Evolutionary conservation across 371 early-diverging fungal species (phyloP), one percentile per base, ranked within the genome.

Genomic region (Dinochytrium kinnereticum): DNA sequence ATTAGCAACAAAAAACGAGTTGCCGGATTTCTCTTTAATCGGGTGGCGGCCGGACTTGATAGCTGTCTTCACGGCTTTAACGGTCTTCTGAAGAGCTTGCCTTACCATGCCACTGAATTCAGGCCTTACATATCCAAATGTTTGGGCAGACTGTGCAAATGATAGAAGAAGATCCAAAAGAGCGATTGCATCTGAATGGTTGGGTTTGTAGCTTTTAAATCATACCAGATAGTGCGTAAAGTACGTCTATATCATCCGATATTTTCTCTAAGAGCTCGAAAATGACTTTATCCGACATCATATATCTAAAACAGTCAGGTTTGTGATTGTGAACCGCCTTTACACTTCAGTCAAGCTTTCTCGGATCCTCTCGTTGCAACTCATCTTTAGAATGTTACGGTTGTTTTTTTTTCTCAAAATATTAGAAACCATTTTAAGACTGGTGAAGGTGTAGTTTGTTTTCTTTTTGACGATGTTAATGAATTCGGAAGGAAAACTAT

Each of bases 1-100:
- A 73, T 97, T 95, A 0, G 98, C 64, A 7, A 61, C 64, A 33
- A 61, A 61, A 30, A 19, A 74, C 5, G 38, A 19, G 1, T 38
- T 17, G 13, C n/a, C 5, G 13, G 90, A 76, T 2, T 76, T 76
- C 68, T 95, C 94, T 30, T 88, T 74, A 21, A 96, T 90, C 0
- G 97, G 97, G 78, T 97, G 96, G 0, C 93, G 85, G 0, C 93
- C 94, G 30, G 85, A 71, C 75, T 92, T 92, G 51, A 97, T 85
- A 0, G 91, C 94, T 44, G 44, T 37, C 76, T 76, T n/a, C 7
- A n/a, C n/a, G n/a, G n/a, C 49, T 44, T 21, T 67, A 13, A 57
- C 13, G 57, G 15, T 30, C 21, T 15, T 24, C 21, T 21, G 10
- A 17, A 28, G 13, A 13, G 57, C 7, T 13, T 57, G 57, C 21